These are phyloP conservation scores for Myxozyma udenii DNA, from an alignment of 805 yeast genomes.

Conservation along the genomic window DNA sequence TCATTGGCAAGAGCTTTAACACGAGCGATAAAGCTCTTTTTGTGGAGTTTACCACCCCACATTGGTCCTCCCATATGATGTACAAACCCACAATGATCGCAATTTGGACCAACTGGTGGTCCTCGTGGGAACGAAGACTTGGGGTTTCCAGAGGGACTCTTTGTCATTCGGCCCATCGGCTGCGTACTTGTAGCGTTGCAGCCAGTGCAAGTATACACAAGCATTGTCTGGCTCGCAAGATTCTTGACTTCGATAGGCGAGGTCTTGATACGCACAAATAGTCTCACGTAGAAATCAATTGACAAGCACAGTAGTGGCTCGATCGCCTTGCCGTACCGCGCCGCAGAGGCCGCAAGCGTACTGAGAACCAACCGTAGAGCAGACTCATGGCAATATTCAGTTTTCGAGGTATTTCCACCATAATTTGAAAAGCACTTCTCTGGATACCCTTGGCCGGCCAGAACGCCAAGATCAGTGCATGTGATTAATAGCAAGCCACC, in stretches of 20 bases:
- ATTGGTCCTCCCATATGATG: slow-evolving; percentile 91
- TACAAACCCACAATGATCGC: slow-evolving; percentile 66
- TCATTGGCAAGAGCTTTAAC: slow-evolving; percentile 54
- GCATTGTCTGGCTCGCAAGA: slow-evolving; percentile 44
- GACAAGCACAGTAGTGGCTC: slow-evolving; percentile 84
- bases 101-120: slow-evolving; percentile 56
- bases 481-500: slow-evolving; percentile 87
- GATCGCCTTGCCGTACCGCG: slow-evolving; percentile 79
- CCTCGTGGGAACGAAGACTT: slow-evolving; percentile 66
- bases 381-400: slow-evolving; percentile 89
- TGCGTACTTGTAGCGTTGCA: slow-evolving; percentile 74
- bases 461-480: slow-evolving; percentile 92
- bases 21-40: slow-evolving; percentile 59
- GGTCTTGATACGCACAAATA: slow-evolving; percentile 72
- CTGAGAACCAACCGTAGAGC: slow-evolving; percentile 82
- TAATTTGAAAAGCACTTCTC: slow-evolving; percentile 93
- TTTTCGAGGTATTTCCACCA: slow-evolving; percentile 80
- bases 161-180: slow-evolving; percentile 61
- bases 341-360: slow-evolving; percentile 76
- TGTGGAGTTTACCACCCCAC: slow-evolving; percentile 85
- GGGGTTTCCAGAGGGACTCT: slow-evolving; percentile 33
- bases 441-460: slow-evolving; percentile 95
- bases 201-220: slow-evolving; percentile 79
- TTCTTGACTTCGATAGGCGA: slow-evolving; percentile 81
- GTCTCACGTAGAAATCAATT: slow-evolving; percentile 88